phyloP scores from a whole-genome alignment of 1,284 basidiomycete species.

The Leccinum griseonigrum region DNA sequence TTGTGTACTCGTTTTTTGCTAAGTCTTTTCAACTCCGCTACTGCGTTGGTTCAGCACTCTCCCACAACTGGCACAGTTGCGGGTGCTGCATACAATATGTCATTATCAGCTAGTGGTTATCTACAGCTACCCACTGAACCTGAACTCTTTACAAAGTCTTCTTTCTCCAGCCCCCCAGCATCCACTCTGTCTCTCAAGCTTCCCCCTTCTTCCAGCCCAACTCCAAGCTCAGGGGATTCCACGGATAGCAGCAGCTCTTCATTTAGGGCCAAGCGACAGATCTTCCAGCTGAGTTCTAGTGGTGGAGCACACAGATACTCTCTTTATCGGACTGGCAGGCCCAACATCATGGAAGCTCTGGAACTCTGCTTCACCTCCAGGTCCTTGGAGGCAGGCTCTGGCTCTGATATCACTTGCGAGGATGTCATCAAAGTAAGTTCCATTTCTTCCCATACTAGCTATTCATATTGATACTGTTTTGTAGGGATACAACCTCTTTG shows the following conservation, averaged over 20 bases:
- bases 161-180: no score
- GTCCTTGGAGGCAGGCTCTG: neutral
- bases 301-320: neutral
- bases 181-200: neutral
- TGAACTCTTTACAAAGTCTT: no score
- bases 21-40: no score
- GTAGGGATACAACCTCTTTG: neutral
- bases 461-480: neutral
- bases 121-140: no score
- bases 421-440: neutral
- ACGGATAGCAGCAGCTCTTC: neutral
- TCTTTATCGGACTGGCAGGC: neutral
- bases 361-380: neutral
- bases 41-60: no score
- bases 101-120: no score
- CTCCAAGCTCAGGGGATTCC: neutral
- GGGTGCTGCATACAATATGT: no score
- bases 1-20: no score
- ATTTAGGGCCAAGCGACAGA: neutral
- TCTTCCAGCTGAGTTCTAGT: neutral
- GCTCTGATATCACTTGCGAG: neutral
- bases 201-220: neutral
- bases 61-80: no score
- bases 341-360: neutral
- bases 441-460: neutral